These are phyloP conservation scores for Podospora australis DNA, from an alignment of 495 filamentous ascomycete species.

Conservation along the genomic window DNA sequence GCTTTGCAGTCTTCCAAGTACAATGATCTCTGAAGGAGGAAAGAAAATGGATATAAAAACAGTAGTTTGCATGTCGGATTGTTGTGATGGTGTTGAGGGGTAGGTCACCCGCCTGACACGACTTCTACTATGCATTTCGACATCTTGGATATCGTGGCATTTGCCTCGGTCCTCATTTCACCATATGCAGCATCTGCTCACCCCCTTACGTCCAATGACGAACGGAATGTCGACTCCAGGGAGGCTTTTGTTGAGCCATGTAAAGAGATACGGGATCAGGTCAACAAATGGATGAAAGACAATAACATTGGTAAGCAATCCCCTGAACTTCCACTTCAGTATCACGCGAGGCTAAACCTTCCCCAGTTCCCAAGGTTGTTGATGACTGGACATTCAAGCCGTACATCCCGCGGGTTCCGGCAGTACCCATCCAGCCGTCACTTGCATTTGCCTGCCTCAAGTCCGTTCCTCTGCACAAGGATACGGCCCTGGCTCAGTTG, in stretches of 20 bases:
- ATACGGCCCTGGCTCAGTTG: slow-evolving; percentile 7
- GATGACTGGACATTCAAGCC: background rate
- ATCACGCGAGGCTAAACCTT: background rate
- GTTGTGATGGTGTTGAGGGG: too few species aligned
- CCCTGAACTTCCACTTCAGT: background rate
- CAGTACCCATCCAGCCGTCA: slow-evolving; percentile 14
- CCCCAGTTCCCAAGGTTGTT: slow-evolving; percentile 3
- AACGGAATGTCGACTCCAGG: background rate
- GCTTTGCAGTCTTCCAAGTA: too few species aligned
- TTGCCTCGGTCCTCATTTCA: background rate
- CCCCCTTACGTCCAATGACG: background rate
- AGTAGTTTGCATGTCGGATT: too few species aligned
- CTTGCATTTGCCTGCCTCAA: slow-evolving; percentile 18
- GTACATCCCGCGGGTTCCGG: slow-evolving; percentile 4
- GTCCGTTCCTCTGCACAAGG: slow-evolving; percentile 15
- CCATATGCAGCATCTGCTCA: background rate
- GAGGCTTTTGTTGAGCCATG: background rate
- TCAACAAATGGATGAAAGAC: slow-evolving; percentile 4
- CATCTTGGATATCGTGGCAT: too few species aligned
- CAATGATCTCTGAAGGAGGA: too few species aligned
- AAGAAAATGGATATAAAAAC: too few species aligned
- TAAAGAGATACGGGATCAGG: slow-evolving; percentile 3
- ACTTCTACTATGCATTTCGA: too few species aligned
- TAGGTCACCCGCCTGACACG: too few species aligned
- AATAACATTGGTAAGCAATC: slow-evolving; percentile 12